These are phyloP conservation scores for Lodderomyces margitis DNA, from an alignment of 1,139 yeast genomes.

Conservation along the genomic window DNA sequence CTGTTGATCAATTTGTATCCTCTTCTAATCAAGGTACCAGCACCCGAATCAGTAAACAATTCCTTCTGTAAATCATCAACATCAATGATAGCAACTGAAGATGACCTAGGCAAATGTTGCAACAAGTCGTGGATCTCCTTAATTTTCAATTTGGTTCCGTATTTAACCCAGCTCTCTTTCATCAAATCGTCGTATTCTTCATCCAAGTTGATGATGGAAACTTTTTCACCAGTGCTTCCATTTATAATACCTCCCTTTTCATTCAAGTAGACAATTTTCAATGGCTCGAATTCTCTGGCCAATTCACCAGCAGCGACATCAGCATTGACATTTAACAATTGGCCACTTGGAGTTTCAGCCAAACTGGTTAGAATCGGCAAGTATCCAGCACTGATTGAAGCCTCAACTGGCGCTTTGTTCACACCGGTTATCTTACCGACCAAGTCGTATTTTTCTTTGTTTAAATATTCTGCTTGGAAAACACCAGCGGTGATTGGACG, in stretches of 20 bases:
- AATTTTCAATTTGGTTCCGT: conserved; percentile 95
- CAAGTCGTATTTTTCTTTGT: conserved; percentile 83
- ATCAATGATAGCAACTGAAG: conserved; percentile 95
- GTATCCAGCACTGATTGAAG: conserved; percentile 94
- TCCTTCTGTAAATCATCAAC: conserved; percentile 95
- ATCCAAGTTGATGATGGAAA: conserved; percentile 86
- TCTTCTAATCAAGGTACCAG: conserved; percentile 96
- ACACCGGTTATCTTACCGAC: conserved; percentile 90
- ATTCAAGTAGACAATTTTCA: conserved; percentile 91
- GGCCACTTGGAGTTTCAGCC: conserved; percentile 96
- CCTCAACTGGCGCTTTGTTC: conserved; percentile 88
- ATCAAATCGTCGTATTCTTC: conserved; percentile 90
- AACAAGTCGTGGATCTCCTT: conserved; percentile 93
- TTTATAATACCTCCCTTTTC: conserved; percentile 97
- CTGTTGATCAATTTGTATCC: conserved; percentile 86
- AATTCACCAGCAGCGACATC: conserved; percentile 99
- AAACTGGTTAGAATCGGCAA: conserved; percentile 92
- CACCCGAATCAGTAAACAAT: conserved; percentile 97
- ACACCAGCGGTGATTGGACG: conserved; percentile 99
- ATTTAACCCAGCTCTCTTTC: conserved; percentile 97
- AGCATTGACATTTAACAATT: conserved; percentile 93
- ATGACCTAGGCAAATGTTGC: conserved; percentile 92
- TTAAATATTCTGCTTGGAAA: conserved; percentile 88
- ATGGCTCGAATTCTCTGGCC: conserved; percentile 94
- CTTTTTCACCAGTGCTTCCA: conserved; percentile 87